A percentile compares a stretch with the other conserved stretches of the same genome.
These are phyloP conservation scores for Meira nashicola DNA, from an alignment of 1,284 basidiomycete genomes.

Conservation along the genomic window DNA sequence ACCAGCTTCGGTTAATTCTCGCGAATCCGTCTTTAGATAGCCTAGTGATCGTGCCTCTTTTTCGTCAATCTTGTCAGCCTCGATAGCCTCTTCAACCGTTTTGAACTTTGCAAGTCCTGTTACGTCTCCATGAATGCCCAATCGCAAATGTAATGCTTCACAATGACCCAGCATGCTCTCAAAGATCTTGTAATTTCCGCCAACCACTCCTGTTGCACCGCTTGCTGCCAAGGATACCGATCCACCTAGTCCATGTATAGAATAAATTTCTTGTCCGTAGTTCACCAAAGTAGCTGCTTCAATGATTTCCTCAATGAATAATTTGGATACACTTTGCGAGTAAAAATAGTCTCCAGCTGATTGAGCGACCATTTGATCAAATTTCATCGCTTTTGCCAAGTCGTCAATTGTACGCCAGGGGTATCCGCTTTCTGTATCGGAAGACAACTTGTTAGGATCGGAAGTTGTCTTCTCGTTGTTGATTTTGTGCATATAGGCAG, in stretches of 20 bases:
- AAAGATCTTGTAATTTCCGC: slow-evolving; percentile 84
- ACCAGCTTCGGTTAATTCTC: not conserved
- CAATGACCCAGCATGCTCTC: slow-evolving; percentile 66
- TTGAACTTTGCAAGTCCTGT: slow-evolving; percentile 41
- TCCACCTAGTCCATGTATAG: slow-evolving; percentile 77
- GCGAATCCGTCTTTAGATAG: not conserved
- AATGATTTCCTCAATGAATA: slow-evolving; percentile 65
- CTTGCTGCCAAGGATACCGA: slow-evolving; percentile 68
- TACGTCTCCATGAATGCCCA: slow-evolving; percentile 38
- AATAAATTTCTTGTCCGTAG: slow-evolving; percentile 67
- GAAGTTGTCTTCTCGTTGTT: not conserved
- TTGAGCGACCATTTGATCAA: slow-evolving; percentile 48
- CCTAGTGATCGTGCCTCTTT: not conserved
- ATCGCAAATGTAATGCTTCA: slow-evolving; percentile 58
- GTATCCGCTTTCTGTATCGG: slow-evolving; percentile 21
- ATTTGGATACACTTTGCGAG: slow-evolving; percentile 27
- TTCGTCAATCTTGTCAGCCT: slow-evolving; percentile 16
- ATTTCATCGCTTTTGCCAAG: slow-evolving; percentile 61
- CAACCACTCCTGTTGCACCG: slow-evolving; percentile 66
- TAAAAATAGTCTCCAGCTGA: slow-evolving; percentile 49
- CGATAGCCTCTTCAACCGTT: slow-evolving; percentile 11
- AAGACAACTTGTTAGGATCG: not conserved
- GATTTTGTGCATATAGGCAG: slow-evolving; percentile 58
- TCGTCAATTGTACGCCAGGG: slow-evolving; percentile 64
- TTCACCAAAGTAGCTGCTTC: slow-evolving; percentile 82